These are phyloP conservation scores for Climacium dendroides DNA, from an alignment of 225 moss, liverwort and hornwort species.

Conservation along the genomic window DNA sequence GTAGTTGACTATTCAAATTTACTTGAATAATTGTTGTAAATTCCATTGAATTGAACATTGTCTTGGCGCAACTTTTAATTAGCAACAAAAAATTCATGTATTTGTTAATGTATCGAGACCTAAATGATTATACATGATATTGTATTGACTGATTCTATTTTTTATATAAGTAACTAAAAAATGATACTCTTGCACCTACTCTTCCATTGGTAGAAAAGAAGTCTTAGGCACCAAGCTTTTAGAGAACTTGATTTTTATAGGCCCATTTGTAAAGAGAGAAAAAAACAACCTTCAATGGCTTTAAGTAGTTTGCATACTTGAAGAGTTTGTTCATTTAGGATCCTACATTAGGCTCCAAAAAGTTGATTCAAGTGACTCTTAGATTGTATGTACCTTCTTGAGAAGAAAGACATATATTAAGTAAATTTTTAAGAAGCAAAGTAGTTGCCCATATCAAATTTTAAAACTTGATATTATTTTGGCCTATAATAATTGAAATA, in stretches of 20 bases:
- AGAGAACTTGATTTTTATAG: rapidly evolving
- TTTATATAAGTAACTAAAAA: not conserved
- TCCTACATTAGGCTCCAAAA: not conserved
- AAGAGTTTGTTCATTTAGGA: not conserved
- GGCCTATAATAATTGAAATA: not conserved
- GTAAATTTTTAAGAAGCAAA: not conserved
- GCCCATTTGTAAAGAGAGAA: not conserved
- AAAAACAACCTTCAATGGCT: not conserved
- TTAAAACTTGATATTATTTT: not conserved
- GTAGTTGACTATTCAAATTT: not conserved
- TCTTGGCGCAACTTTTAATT: too few relatives aligned
- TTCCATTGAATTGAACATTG: not conserved
- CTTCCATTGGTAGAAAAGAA: not conserved
- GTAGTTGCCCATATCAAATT: not conserved
- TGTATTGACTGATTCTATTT: not conserved
- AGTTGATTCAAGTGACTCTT: not conserved
- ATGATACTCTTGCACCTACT: not conserved
- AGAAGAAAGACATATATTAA: not conserved
- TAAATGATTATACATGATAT: not conserved
- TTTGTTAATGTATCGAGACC: not conserved
- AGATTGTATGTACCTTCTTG: not conserved
- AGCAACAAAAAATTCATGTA: not conserved
- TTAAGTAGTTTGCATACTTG: not conserved
- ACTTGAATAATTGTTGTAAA: rapidly evolving
- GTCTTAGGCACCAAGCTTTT: not conserved